Conservation (phyloP, 257 asterid genomes). For the Capsicum pubescens region DNA sequence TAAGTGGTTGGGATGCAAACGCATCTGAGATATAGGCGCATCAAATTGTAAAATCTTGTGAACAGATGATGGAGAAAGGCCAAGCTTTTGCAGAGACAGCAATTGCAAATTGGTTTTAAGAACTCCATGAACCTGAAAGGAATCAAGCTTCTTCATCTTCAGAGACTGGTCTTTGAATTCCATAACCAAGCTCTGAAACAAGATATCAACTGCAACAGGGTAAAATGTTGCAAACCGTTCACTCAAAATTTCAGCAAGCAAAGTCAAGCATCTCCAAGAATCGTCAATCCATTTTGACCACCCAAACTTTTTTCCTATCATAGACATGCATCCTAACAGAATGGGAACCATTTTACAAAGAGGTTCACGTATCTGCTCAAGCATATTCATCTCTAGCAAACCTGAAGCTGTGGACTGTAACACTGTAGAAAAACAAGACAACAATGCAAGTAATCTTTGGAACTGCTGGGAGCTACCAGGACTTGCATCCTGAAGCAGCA, state of each 20-base stretch:
- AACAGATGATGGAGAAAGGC: slow-evolving; percentile 79
- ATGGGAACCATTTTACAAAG: slow-evolving; percentile 88
- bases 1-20: slow-evolving; percentile 92
- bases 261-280: slow-evolving; percentile 98
- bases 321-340: slow-evolving; percentile 76
- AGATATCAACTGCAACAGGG: slow-evolving; percentile 73
- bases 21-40: slow-evolving; percentile 82
- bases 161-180: slow-evolving; percentile 43
- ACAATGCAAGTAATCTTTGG: slow-evolving; percentile 76
- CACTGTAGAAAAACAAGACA: slow-evolving; percentile 90
- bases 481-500: slow-evolving; percentile 84
- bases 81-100: slow-evolving; percentile 91
- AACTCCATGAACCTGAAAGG: slow-evolving; percentile 93
- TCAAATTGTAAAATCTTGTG: slow-evolving; percentile 67
- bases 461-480: slow-evolving; percentile 84
- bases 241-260: slow-evolving; percentile 93
- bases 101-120: slow-evolving; percentile 94
- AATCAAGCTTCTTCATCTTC: slow-evolving; percentile 52
- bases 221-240: slow-evolving; percentile 82
- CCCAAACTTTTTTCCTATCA: slow-evolving; percentile 88
- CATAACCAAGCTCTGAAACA: slow-evolving; percentile 84
- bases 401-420: slow-evolving; percentile 96
- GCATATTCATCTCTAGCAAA: slow-evolving; percentile 87
- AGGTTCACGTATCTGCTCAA: slow-evolving; percentile 80
- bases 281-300: slow-evolving; percentile 96